phyloP scores from a whole-genome alignment of 2,329 filamentous ascomycete species.

The Rhytidhysteron rufulum region DNA sequence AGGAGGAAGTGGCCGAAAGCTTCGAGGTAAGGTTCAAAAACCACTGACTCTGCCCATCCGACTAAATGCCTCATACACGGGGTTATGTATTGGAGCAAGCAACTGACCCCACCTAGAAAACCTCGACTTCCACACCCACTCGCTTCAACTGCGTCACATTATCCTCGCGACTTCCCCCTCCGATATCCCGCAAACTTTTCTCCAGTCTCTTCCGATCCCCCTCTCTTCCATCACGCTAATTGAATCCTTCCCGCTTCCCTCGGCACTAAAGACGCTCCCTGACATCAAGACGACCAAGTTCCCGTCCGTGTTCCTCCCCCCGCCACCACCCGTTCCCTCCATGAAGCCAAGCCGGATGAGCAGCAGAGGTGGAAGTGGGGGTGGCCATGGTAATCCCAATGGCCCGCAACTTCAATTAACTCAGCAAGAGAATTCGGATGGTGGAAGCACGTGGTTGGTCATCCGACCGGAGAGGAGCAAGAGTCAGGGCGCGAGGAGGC shows the following conservation, averaged over 20 bases:
- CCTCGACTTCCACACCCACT: conserved; percentile 30
- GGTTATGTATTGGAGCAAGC: not conserved
- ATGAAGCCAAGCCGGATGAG: too few relatives aligned
- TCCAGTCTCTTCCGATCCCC: conserved; percentile 30
- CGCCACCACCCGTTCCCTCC: conserved; percentile 17
- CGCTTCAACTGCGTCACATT: conserved; percentile 32
- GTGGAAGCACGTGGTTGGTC: conserved; percentile 34
- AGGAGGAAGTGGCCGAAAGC: conserved; percentile 28
- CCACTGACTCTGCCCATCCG: too few relatives aligned
- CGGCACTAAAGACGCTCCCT: conserved; percentile 24
- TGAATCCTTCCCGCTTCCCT: conserved; percentile 26
- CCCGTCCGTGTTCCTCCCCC: conserved; percentile 26
- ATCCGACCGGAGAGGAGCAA: conserved; percentile 32
- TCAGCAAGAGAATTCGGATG: conserved; percentile 31
- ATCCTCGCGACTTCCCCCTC: conserved; percentile 29
- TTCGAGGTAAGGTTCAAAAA: conserved; percentile 27
- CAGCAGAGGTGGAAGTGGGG: conserved; percentile 10
- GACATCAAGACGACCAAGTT: conserved; percentile 18
- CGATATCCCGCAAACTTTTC: conserved; percentile 26
- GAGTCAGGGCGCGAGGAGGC: conserved; percentile 17
- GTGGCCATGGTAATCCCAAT: too few relatives aligned
- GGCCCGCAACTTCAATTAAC: conserved; percentile 29
- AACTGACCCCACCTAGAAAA: conserved; percentile 24
- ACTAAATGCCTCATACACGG: too few relatives aligned
- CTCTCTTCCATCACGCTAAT: conserved; percentile 31